Evolutionary conservation across 768 basidiomycete species (phyloP), one percentile per base, ranked within the genome.

Genomic region (Lactifluus volemus): DNA sequence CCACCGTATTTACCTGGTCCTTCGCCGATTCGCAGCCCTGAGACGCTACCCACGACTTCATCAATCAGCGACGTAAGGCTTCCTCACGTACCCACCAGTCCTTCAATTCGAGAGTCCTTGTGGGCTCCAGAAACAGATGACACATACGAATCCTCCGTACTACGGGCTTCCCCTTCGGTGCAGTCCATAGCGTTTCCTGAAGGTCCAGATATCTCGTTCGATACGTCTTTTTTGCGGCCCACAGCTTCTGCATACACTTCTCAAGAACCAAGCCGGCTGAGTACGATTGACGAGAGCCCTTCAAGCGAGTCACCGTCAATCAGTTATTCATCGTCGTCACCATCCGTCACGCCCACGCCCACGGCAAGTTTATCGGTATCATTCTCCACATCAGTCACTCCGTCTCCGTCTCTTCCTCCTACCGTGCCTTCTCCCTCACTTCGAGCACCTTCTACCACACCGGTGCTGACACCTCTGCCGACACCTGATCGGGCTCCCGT

Each of bases 71-170:
- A 65, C 3, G 9, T 11, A 38, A 38, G 38, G 9, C 38, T 11
- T 38, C 38, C 38, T 38, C 38, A 11, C 9, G 38, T 38, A 61
- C 55, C 67, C 59, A 73, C 70, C 19, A 79, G 38, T 38, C 38
- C 78, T 53, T 72, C 78, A 44, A 63, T 79, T 60, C 70, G 73
- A 50, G 72, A 73, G 58, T 76, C 78, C 48, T 66, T 75, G 29
- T 91, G 87, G 85, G 83, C 79, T 2, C 70, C 78, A 3, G 84
- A 84, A 67, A 85, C 84, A 0, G 83, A 88, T 56, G 68, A 77
- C 10, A 86, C 89, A 0, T 92, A 86, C 63, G 89, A 91, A 21
- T 90, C 90, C 0, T 87, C 88, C 1, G 73, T 87, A n/a, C 74
- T 92, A 25, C 76, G 74, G 5, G 84, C 89, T 0, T 89, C 90